Conservation (phyloP, 257 asterid genomes). For the Thymus quinquecostatus region DNA sequence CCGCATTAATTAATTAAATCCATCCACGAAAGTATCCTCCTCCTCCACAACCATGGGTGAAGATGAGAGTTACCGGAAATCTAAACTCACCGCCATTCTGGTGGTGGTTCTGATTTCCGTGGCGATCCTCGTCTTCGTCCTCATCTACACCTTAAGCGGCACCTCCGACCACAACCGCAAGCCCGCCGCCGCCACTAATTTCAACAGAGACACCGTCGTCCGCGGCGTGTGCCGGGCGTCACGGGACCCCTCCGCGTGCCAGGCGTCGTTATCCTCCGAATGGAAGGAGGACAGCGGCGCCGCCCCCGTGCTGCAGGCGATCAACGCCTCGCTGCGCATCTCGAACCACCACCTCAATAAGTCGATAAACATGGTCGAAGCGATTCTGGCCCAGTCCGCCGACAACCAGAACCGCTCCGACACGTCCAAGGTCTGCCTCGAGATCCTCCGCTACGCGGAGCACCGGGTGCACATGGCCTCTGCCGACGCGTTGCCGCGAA, state of each 20-base stretch:
- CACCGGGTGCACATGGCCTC: constrained; percentile 36
- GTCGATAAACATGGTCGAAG: constrained; percentile 41
- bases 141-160: constrained; percentile 28
- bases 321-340: constrained; percentile 41
- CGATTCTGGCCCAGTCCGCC: constrained; percentile 34
- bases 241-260: constrained; percentile 24
- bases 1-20: too few species aligned
- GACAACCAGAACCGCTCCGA: constrained; percentile 51
- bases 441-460: constrained; percentile 47
- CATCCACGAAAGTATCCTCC: not conserved
- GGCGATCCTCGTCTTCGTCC: constrained; percentile 27
- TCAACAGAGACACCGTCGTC: constrained; percentile 4
- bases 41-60: not conserved
- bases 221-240: constrained; percentile 41
- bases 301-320: constrained; percentile 35
- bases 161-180: constrained; percentile 28
- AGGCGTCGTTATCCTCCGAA: constrained; percentile 39
- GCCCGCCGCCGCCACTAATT: not conserved
- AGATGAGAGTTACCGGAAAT: not conserved
- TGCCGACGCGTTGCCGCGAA: constrained; percentile 35
- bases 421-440: constrained; percentile 50
- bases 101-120: constrained; percentile 42
- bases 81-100: constrained; percentile 27
- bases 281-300: not conserved
- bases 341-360: constrained; percentile 38